Evolutionary conservation across 257 asterid genomes (phyloP), one percentile per base, ranked within the genome.

Genomic region (Solanum medicagineum): DNA sequence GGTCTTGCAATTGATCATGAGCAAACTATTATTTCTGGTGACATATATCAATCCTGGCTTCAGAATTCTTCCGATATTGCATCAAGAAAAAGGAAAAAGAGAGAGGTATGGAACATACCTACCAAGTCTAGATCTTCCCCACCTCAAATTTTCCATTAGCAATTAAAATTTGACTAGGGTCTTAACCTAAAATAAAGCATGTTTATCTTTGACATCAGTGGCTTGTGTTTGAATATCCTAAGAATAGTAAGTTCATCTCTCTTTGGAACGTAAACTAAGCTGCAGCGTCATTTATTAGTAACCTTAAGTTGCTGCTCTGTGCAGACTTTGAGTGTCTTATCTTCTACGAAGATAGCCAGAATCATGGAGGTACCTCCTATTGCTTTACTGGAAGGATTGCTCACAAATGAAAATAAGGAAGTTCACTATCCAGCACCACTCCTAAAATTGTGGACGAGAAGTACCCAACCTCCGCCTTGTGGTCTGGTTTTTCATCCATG

Each of bases 31-130:
- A 92, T 96, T 85, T 92, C 97, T 63, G 95, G 98, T 90, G 93
- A 89, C 19, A 84, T 88, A 66, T 96, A 93, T 92, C 97, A 95
- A 86, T 88, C 93, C 68, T 96, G 99, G 99, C 98, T 96, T 81
- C 91, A 86, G 75, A 81, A 87, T 87, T 69, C 94, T 77, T 90
- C 95, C 77, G 96, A 92, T 86, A 87, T 94, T 73, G 80, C 89
- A 87, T 86, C 93, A 79, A 87, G 88, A 83, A 88, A 94, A 90
- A 91, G 89, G 83, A 90, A 90, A 90, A 92, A 88, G 84, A 87
- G 89, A 74, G 90, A 91, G 92, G 98, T 92, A 85, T 62, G 84
- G 84, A 77, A 82, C 85, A 20, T 74, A 62, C 49, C 29, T 73
- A 86, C 74, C 53, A 69, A 74, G 81, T 86, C 49, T 40, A 75